Base-by-base conservation (phyloP, 2,329 filamentous ascomycete genomes). In the Keithomyces neogunnii region DNA sequence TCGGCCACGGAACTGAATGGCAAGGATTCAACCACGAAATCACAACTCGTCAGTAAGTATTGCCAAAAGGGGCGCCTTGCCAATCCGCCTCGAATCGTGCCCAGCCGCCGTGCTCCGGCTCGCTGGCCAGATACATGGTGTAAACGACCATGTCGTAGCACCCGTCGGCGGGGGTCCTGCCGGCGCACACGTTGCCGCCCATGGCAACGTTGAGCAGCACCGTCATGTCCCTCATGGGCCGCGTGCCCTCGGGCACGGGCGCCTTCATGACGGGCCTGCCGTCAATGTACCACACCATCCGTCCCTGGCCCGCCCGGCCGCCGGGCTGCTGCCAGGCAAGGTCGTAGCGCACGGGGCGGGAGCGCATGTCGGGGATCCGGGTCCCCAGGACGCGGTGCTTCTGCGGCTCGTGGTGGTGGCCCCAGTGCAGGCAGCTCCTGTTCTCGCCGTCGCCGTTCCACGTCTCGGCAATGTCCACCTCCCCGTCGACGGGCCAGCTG, bases 191-290 rank as follows among this genome's bases (percentile, higher is more conserved):
- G 53, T 77, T 81, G 0, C 80, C 80, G 0, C 80, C 80, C 75
- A 83, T 81, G 1, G 80, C 80, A n/a, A 83, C 70, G 52, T 83
- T 83, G 19, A 83, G 70, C 53, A 82, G 63, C 7, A 83, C 65
- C 19, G 72, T 73, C 65, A 74, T 82, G 30, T 82, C 79, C 51
- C 75, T 72, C 64, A 83, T 71, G 5, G 73, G 69, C 10, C 80
- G 66, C 3, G 76, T 81, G 0, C 78, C 77, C 2, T 60, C 57
- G 0, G 80, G 80, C 29, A 80, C 75, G 2, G 62, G 58, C 0
- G 71, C 77, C 63, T 75, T 81, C 79, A 83, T 82, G 1, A 82
- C 75, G 0, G 77, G 69, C 35, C 66, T 62, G 0, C 77, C 77
- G 56, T 83, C 78, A 50, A 83, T 75, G 58, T 80, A 82, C 80